Percentiles rank a stretch among this genome's conserved stretches.
Conservation (phyloP, 805 yeast genomes). For the Barnettozyma sp. region DNA sequence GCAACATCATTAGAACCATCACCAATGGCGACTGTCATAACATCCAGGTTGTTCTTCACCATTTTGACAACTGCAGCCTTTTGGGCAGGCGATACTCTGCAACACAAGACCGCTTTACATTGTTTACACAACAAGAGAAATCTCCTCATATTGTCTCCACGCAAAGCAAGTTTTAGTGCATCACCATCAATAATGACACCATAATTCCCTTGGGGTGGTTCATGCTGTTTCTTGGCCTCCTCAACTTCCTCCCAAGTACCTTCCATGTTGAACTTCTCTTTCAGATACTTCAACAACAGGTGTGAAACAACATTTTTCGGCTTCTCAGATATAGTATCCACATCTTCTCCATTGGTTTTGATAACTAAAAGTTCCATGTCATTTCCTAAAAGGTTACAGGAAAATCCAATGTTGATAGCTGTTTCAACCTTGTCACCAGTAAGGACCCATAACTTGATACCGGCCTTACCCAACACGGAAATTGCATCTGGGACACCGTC, state of each 20-base stretch:
- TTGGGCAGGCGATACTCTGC: slow-evolving; percentile 85
- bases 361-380: slow-evolving; percentile 71
- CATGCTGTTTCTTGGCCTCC: slow-evolving; percentile 48
- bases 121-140: slow-evolving; percentile 69
- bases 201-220: slow-evolving; percentile 58
- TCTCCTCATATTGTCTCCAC: slow-evolving; percentile 42
- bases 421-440: slow-evolving; percentile 91
- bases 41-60: slow-evolving; percentile 67
- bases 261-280: slow-evolving; percentile 46
- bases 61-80: slow-evolving; percentile 77
- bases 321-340: slow-evolving; percentile 37
- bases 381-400: slow-evolving; percentile 68
- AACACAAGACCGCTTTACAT: slow-evolving; percentile 76
- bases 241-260: slow-evolving; percentile 55
- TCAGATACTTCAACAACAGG: slow-evolving; percentile 40
- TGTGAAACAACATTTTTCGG: slow-evolving; percentile 24
- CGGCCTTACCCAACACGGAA: slow-evolving; percentile 61
- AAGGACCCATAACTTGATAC: slow-evolving; percentile 78
- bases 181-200: slow-evolving; percentile 80
- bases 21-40: slow-evolving; percentile 83
- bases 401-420: slow-evolving; percentile 81
- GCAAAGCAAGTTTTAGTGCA: slow-evolving; percentile 52
- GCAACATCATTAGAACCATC: slow-evolving; percentile 90
- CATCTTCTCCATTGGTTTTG: slow-evolving; percentile 52
- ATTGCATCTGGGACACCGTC: slow-evolving; percentile 85